Conservation (phyloP, 176 grass and related monocot genomes). For the Metroxylon sagu region DNA sequence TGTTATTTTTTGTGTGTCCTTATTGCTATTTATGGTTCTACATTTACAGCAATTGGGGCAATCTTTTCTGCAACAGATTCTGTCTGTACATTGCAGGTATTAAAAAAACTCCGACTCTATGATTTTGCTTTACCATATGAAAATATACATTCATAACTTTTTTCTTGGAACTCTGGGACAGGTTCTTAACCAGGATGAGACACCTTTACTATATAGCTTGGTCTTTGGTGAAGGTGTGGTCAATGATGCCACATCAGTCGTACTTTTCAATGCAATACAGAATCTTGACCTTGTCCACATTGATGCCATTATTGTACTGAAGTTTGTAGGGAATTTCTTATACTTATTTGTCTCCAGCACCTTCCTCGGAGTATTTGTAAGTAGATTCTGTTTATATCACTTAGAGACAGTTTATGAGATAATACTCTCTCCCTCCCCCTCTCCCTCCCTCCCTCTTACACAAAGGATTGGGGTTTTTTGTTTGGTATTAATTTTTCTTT, state of each 20-base stretch:
- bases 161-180: conserved; percentile 25
- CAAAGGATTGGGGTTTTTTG: too few species aligned
- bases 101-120: background rate
- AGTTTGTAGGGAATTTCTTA: conserved; percentile 62
- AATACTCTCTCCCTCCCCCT: background rate
- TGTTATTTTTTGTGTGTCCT: conserved; percentile 1
- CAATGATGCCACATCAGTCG: conserved; percentile 90
- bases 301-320: conserved; percentile 37
- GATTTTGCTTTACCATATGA: background rate
- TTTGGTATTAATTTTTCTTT: too few species aligned
- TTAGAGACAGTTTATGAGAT: background rate
- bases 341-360: conserved; percentile 87
- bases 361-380: conserved; percentile 92
- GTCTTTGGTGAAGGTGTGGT: conserved; percentile 98
- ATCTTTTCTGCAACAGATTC: conserved; percentile 99
- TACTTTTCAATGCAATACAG: conserved; percentile 95
- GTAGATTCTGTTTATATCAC: background rate
- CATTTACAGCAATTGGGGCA: conserved; percentile 85
- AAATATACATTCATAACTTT: background rate
- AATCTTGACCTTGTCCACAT: conserved; percentile 70
- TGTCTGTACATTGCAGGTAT: conserved; percentile 98
- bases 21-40: conserved; percentile 15
- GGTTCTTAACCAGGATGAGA: conserved; percentile 98
- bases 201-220: conserved; percentile 79
- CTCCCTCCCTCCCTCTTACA: too few species aligned